Percentiles rank a stretch among this genome's conserved stretches.
Evolutionary conservation across 1,284 basidiomycete genomes (phyloP).

Genomic region (Moesziomyces antarcticus): DNA sequence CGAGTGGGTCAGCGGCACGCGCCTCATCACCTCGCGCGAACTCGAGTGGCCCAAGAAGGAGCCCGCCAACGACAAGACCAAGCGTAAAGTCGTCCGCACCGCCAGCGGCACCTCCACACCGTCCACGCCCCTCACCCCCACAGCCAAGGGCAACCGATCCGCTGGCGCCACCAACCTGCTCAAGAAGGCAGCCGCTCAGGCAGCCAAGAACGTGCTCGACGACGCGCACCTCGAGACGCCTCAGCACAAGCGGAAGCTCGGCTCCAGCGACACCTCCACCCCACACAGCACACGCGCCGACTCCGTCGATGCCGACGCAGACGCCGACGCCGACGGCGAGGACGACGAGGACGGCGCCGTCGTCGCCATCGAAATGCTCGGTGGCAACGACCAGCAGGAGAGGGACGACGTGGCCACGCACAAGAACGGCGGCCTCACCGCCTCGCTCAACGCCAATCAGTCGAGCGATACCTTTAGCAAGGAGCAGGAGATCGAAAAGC

Average conservation of each 20-base stretch:
- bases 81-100: conserved; percentile 57
- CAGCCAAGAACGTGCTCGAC: conserved; percentile 66
- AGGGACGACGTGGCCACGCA: conserved; percentile 52
- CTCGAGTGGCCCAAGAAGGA: conserved; percentile 88
- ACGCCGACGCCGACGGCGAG: conserved; percentile 72
- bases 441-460: conserved; percentile 70
- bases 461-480: conserved; percentile 77
- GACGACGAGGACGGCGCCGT: conserved; percentile 64
- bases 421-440: conserved; percentile 69
- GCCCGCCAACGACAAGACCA: conserved; percentile 69
- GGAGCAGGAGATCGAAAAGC: conserved; percentile 97
- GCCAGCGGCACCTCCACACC: conserved; percentile 42
- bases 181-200: conserved; percentile 81
- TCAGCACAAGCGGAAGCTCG: conserved; percentile 76
- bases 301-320: conserved; percentile 70
- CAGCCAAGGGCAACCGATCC: conserved; percentile 32
- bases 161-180: conserved; percentile 71
- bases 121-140: conserved; percentile 44
- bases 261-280: conserved; percentile 71
- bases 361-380: conserved; percentile 71
- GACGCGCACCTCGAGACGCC: conserved; percentile 70
- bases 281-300: conserved; percentile 41
- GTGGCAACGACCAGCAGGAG: conserved; percentile 55
- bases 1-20: conserved; percentile 93
- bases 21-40: conserved; percentile 84